Evolutionary conservation across 2,329 filamentous ascomycete species (phyloP), one percentile per base, ranked within the genome.

Genomic region (Ambrosiella xylebori): DNA sequence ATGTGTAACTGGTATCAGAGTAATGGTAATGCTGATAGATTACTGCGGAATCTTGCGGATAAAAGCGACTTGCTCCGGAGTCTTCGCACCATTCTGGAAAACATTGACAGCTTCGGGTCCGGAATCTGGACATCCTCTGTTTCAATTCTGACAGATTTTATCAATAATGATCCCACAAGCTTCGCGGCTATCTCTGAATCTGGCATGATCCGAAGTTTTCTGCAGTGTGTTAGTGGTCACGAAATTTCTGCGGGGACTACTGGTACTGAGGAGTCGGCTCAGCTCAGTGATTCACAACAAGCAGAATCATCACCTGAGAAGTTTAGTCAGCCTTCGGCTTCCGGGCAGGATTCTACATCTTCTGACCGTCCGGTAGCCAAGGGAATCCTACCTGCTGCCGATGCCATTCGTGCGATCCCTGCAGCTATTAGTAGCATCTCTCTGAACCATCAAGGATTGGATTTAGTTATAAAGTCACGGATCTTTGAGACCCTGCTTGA

Each of bases 131-230:
- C 89, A 54, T 90, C 90, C 67, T 86, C 89, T 6, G 88, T 95
- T 61, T 90, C 85, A 57, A 91, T 96, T 59, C 74, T 98, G 55
- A 93, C 88, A 66, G 91, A 88, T 64, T 98, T 98, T 69, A 95
- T 99, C 65, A 94, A 99, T 71, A 96, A 97, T 66, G 93, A 98
- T 66, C 93, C 93, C 0, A 98, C 93, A 0, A 98, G 93, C 69
- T 98, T 95, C 68, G 85, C 88, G 36, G 88, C 95, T 27, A 93
- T 99, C 63, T 88, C 88, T 12, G 93, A 99, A 71, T 91, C 93
- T 55, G 89, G 89, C 19, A 78, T 98, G 64, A 90, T 93, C 65
- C 85, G 85, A 67, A 87, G 83, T 56, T 85, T 96, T 60, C 76
- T 99, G 12, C 84, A 91, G 68, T 82, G 90, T 2, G 79, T 97